phyloP scores from a whole-genome alignment of 768 basidiomycete genomes.

The Agrocybe chaxingu region DNA sequence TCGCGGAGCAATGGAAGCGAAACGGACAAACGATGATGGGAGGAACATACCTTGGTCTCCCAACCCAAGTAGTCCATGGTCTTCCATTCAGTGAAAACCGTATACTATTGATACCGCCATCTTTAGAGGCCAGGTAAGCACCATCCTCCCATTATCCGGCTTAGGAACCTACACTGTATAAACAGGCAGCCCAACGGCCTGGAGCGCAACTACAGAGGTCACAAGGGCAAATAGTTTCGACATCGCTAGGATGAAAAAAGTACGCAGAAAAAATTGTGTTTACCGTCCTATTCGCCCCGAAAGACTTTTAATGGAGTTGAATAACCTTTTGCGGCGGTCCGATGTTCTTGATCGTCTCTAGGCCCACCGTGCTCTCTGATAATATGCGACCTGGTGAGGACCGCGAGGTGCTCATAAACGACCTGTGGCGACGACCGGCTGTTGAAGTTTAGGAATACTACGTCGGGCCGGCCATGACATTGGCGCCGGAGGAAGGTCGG shows the following conservation, averaged over 20 bases:
- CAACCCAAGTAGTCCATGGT: too few species aligned
- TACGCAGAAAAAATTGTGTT: not conserved
- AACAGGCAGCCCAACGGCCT: constrained; percentile 21
- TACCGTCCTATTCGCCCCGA: not conserved
- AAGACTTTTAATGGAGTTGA: not conserved
- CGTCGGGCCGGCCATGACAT: too few species aligned
- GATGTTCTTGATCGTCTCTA: constrained; percentile 2
- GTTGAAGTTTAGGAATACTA: too few species aligned
- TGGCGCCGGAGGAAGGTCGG: too few species aligned
- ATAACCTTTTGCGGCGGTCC: constrained; percentile 1
- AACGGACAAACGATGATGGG: constrained; percentile 15
- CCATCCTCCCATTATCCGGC: not conserved
- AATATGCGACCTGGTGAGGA: too few species aligned
- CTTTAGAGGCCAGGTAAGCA: constrained; percentile 10
- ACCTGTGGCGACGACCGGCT: too few species aligned
- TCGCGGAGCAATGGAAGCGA: not conserved
- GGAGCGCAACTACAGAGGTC: constrained; percentile 15
- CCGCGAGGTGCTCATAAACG: too few species aligned
- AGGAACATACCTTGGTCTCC: not conserved
- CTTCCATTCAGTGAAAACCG: not conserved
- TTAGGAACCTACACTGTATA: constrained; percentile 25
- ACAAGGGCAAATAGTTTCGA: constrained; percentile 23
- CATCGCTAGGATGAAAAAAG: constrained; percentile 11
- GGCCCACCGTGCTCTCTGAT: too few species aligned
- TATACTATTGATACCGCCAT: constrained; percentile 26